Evolutionary conservation across 148 eudicot genomes (phyloP), one percentile per base, ranked within the genome.

Genomic region (Fagopyrum homotropicum): DNA sequence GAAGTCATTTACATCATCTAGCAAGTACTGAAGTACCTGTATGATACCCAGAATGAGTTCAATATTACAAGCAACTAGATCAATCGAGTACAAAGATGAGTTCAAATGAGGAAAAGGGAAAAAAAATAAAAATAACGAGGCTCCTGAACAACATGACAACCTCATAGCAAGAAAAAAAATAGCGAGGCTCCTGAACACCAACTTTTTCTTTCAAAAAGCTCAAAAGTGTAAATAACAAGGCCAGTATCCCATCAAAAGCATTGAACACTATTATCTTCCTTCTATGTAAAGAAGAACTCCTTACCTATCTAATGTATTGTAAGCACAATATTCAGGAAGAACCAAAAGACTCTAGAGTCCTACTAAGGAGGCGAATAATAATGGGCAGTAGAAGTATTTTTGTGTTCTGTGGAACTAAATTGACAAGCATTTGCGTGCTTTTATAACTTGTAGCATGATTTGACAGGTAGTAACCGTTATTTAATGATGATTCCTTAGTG

Each of bases 1-100:
- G 81, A 87, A 91, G 59, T 84, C 89, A 73, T 89, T 85, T 72
- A 91, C 95, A 80, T 94, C 97, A 83, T 94, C 97, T 74, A 94
- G 72, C 74, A 94, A 83, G 81, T 82, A 91, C 72, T 91, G 88
- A 71, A 94, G 91, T 72, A 90, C 97, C 98, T 93, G 54, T 45
- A 71, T 71, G 51, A 46, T 6, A 71, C 46, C 50, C 70, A 64
- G 70, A 64, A 35, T 12, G 70, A 40, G 70, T 64, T 61, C 1
- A 64, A 61, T 7, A 35, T 35, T 49, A 64, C 43, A 35, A 64
- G 70, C n/a, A 64, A 64, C 45, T 35, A 64, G 35, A 64, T 35
- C 17, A 30, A 8, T 35, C 70, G 12, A 64, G 40, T 4, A n/a
- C 45, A 64, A 64, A 4, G 12, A 64, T 10, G 4, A 40, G 29